Evolutionary conservation across 1,284 basidiomycete species (phyloP).

Genomic region (Earliella scabrosa): DNA sequence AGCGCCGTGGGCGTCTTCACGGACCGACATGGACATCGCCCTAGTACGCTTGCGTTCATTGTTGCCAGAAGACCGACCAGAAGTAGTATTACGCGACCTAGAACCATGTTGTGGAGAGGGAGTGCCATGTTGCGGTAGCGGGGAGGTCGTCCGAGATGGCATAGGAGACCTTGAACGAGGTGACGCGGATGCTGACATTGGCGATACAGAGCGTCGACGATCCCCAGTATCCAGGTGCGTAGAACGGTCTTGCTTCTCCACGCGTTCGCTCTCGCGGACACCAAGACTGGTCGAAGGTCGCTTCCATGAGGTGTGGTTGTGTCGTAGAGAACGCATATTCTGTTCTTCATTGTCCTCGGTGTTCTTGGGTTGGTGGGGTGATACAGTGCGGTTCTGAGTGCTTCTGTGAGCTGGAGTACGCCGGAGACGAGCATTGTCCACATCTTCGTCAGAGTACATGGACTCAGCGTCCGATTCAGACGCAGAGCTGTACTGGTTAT

Average conservation of each 20-base stretch:
- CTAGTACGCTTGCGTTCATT: not conserved
- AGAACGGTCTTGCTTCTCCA: not conserved
- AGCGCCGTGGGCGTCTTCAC: not conserved
- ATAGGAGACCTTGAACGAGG: conserved; percentile 5
- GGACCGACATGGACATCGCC: not conserved
- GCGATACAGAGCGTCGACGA: not conserved
- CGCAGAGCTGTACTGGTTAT: not conserved
- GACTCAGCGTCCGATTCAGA: conserved; percentile 19
- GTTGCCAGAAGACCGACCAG: not conserved
- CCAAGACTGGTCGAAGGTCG: conserved; percentile 1
- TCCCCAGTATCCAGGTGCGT: not conserved
- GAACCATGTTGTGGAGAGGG: not conserved
- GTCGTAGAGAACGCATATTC: conserved; percentile 3
- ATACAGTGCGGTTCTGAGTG: too few species aligned
- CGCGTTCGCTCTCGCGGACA: not conserved
- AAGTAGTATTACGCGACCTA: not conserved
- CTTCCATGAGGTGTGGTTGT: conserved; percentile 10
- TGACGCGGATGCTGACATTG: conserved; percentile 3
- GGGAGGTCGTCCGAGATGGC: not conserved
- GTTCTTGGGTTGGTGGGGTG: too few species aligned
- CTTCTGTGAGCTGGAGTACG: not conserved
- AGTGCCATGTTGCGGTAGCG: not conserved
- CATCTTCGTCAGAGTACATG: conserved; percentile 21
- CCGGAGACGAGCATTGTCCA: not conserved
- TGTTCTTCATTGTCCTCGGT: not conserved